phyloP scores from a whole-genome alignment of 2,329 filamentous ascomycete genomes.

The Xylariaceae sp. region DNA sequence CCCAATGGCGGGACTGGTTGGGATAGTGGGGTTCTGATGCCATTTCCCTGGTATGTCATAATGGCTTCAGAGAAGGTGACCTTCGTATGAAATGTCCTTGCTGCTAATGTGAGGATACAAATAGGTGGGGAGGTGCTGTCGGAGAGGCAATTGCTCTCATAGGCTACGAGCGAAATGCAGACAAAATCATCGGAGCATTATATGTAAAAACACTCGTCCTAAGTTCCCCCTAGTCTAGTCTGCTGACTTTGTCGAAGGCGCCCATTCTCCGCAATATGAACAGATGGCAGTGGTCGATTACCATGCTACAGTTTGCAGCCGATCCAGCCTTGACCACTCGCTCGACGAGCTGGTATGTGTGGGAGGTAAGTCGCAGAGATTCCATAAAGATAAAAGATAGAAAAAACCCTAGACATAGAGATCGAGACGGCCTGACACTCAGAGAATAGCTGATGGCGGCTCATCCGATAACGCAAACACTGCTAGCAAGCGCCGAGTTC shows the following conservation, averaged over 20 bases:
- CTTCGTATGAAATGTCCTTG: background rate
- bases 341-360: constrained; percentile 58
- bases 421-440: background rate
- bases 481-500: constrained; percentile 51
- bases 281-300: constrained; percentile 59
- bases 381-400: background rate
- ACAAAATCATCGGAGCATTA: constrained; percentile 61
- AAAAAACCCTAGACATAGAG: background rate
- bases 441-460: constrained; percentile 51
- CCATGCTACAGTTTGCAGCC: constrained; percentile 57
- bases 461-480: constrained; percentile 53
- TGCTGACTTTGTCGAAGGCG: constrained; percentile 40
- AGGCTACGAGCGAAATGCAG: constrained; percentile 69
- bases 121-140: constrained; percentile 63
- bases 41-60: constrained; percentile 52
- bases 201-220: constrained; percentile 46
- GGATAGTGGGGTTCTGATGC: constrained; percentile 50
- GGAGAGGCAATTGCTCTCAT: constrained; percentile 71
- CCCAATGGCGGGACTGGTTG: constrained; percentile 59
- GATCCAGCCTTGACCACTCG: constrained; percentile 55
- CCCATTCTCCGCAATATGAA: constrained; percentile 58
- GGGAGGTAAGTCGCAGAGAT: constrained; percentile 43
- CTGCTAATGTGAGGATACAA: constrained; percentile 13
- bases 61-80: background rate
- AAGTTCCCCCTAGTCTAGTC: background rate